These are phyloP conservation scores for Microdochium bolleyi DNA, from an alignment of 2,329 filamentous ascomycete species.

Conservation along the genomic window DNA sequence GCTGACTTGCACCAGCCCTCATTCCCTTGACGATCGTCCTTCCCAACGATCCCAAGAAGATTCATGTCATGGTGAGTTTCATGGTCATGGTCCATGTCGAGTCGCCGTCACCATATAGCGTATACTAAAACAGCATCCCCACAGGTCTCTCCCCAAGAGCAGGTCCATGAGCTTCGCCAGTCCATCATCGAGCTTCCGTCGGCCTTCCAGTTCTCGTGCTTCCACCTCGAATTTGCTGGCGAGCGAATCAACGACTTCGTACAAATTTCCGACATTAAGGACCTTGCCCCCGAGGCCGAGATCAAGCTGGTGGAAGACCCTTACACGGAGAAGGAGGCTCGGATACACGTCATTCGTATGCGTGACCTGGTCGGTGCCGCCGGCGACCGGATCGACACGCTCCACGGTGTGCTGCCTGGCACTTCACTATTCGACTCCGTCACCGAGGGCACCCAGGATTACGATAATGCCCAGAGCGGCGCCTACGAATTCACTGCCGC, in stretches of 20 bases:
- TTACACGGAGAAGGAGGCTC: constrained; percentile 96
- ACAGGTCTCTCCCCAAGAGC: constrained; percentile 85
- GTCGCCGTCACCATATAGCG: neutral
- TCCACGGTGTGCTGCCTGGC: constrained; percentile 80
- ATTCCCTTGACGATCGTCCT: constrained; percentile 68
- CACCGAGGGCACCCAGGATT: constrained; percentile 31
- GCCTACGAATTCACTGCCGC: constrained; percentile 68
- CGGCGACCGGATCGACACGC: constrained; percentile 76
- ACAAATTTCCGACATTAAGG: constrained; percentile 81
- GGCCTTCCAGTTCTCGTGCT: constrained; percentile 96
- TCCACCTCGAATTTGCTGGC: constrained; percentile 89
- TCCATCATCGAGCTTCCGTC: constrained; percentile 89
- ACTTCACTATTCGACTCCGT: constrained; percentile 81
- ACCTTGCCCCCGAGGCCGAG: constrained; percentile 68
- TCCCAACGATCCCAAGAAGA: constrained; percentile 69
- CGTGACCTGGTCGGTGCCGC: constrained; percentile 90
- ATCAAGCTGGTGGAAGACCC: constrained; percentile 83
- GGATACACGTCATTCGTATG: constrained; percentile 86
- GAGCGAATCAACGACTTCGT: constrained; percentile 92
- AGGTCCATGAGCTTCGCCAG: constrained; percentile 94
- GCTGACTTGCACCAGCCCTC: constrained; percentile 32
- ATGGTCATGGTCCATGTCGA: constrained; percentile 1
- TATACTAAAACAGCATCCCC: constrained; percentile 11
- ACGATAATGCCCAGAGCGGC: constrained; percentile 27
- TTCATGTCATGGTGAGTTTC: constrained; percentile 72